These are phyloP conservation scores for Microthlaspi erraticum DNA, from an alignment of 345 rosid genomes.

Conservation along the genomic window DNA sequence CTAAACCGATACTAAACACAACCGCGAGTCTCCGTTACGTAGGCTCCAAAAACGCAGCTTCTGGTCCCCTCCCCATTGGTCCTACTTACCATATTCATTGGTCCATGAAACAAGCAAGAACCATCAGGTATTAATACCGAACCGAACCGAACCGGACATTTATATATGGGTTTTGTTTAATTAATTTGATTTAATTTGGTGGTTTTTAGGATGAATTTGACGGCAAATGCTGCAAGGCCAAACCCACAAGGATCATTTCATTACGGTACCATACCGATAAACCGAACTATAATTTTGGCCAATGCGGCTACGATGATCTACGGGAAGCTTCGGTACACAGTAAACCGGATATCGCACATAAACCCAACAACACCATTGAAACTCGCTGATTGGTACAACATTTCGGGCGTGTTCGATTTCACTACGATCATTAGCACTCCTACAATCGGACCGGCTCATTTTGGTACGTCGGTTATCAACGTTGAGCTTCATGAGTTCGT, in stretches of 20 bases:
- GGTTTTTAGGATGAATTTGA: constrained; percentile 63
- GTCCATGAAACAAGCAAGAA: constrained; percentile 92
- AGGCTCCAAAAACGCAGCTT: constrained; percentile 61
- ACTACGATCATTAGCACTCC: constrained; percentile 58
- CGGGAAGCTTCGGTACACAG: constrained; percentile 64
- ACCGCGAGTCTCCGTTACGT: constrained; percentile 72
- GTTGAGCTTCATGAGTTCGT: constrained; percentile 64
- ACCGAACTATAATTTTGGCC: constrained; percentile 54
- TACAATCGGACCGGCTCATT: constrained; percentile 36
- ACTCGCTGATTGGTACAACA: constrained; percentile 80
- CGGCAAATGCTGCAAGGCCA: constrained; percentile 94
- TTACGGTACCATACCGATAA: constrained; percentile 59
- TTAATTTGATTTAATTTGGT: not conserved
- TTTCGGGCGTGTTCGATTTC: constrained; percentile 62
- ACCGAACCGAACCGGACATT: not conserved
- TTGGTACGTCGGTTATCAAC: constrained; percentile 57
- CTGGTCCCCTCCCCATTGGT: constrained; percentile 61
- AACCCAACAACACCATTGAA: constrained; percentile 78
- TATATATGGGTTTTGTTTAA: not conserved
- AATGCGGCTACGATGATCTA: constrained; percentile 52
- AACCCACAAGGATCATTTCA: constrained; percentile 96
- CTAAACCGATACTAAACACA: constrained; percentile 53
- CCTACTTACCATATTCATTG: constrained; percentile 78
- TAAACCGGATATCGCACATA: constrained; percentile 64
- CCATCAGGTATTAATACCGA: constrained; percentile 57